phyloP scores from a whole-genome alignment of 106 monocot genomes.

The Dendrobium nobile region DNA sequence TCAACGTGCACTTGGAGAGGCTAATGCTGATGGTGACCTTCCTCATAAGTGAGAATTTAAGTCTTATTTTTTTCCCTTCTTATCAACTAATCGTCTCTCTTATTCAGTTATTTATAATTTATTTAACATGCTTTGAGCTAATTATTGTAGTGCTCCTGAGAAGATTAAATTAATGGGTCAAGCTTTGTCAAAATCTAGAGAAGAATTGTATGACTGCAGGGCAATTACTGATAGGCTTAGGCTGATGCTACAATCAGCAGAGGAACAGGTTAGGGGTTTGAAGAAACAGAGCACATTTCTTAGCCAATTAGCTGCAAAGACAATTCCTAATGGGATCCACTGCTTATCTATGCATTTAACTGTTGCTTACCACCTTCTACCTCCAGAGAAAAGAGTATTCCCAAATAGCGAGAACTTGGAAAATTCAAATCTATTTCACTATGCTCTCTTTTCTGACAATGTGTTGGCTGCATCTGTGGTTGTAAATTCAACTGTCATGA shows the following conservation, averaged over 20 bases:
- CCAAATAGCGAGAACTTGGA: constrained; percentile 58
- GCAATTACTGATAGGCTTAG: constrained; percentile 45
- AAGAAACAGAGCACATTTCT: constrained; percentile 75
- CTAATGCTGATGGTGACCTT: constrained; percentile 61
- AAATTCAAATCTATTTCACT: constrained; percentile 57
- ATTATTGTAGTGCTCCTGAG: constrained; percentile 32
- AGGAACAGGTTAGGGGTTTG: constrained; percentile 58
- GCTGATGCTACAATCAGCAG: constrained; percentile 64
- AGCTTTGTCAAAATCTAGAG: constrained; percentile 53
- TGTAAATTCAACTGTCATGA: constrained; percentile 63
- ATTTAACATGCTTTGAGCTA: background rate
- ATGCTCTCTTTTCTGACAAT: constrained; percentile 76
- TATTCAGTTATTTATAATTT: background rate
- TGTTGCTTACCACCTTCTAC: constrained; percentile 55
- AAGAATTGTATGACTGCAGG: constrained; percentile 61
- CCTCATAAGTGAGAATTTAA: constrained; percentile 33
- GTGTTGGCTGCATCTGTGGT: constrained; percentile 76
- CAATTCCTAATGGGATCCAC: constrained; percentile 66
- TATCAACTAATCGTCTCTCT: background rate
- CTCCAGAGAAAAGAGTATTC: constrained; percentile 46
- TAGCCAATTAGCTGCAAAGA: constrained; percentile 72
- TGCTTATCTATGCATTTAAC: constrained; percentile 71
- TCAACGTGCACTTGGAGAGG: constrained; percentile 55
- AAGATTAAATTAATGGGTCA: constrained; percentile 65
- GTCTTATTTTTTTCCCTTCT: background rate